Evolutionary conservation across 2,329 filamentous ascomycete genomes (phyloP), one percentile per base, ranked within the genome.

Genomic region (Epichloe glyceriae): DNA sequence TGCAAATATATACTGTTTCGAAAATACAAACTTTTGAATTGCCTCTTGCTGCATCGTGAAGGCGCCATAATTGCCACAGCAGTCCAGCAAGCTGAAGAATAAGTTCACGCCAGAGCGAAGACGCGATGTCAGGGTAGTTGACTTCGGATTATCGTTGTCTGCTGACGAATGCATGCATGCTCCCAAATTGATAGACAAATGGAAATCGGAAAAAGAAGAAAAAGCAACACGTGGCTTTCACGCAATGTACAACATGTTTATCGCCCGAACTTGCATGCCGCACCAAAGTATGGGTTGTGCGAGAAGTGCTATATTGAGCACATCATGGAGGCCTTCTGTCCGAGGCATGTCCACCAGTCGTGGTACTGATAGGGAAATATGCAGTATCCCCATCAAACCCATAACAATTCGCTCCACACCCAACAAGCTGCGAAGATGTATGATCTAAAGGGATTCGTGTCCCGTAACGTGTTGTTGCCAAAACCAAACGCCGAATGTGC

Each of bases 1-100:
- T 51, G 51, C 44, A 58, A 63, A 63, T 60, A 63, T 62, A 54
- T 62, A 61, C 61, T 58, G 47, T 55, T 57, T 58, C 54, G 14
- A 22, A 30, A 42, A 35, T 8, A 42, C 56, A 56, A 62, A 59
- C 59, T 60, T 58, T 55, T 56, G 14, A 35, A 47, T 56, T 48
- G 54, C 47, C 50, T 51, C 40, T 39, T 50, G 30, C 47, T 54
- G 52, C 45, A 52, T 54, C 52, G 53, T 55, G 10, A 46, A 47
- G 22, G 40, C 37, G 35, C n/a, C 20, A 30, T 41, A n/a, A 4
- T 46, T 15, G 44, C 20, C 38, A 19, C 20, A 2, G 40, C 19
- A 41, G 22, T 39, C 33, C 48, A 34, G 22, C 11, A 12, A 35
- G 35, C 7, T 40, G 35, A 30, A 22, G 11, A 5, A 40, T 41